Percentiles rank a stretch among this genome's conserved stretches.
These are phyloP conservation scores for Paraphoma chrysanthemicola DNA, from an alignment of 2,329 filamentous ascomycete genomes.

Conservation along the genomic window DNA sequence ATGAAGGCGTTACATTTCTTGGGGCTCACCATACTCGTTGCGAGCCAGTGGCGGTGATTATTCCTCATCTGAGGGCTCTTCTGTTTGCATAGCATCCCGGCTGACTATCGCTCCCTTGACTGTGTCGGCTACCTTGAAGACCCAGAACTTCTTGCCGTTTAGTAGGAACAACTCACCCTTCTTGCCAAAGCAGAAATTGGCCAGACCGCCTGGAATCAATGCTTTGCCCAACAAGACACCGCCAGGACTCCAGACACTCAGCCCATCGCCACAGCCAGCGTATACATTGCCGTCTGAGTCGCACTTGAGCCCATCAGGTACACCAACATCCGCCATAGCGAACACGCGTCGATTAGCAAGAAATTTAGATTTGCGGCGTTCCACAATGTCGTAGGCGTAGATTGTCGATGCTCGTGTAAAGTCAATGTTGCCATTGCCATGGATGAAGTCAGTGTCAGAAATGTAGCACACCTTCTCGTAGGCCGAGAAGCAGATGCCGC, in stretches of 20 bases:
- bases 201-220: conserved; percentile 44
- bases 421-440: conserved; percentile 5
- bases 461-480: conserved; percentile 49
- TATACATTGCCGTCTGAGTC: conserved; percentile 60
- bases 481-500: conserved; percentile 51
- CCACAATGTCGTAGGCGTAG: conserved; percentile 14
- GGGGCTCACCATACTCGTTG: no score
- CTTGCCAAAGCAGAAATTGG: conserved; percentile 52
- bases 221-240: conserved; percentile 53
- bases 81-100: background rate
- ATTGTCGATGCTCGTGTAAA: conserved; percentile 5
- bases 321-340: conserved; percentile 9
- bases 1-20: no score
- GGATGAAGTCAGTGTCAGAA: conserved; percentile 40
- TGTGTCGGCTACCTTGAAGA: conserved; percentile 1
- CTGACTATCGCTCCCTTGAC: background rate
- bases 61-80: background rate
- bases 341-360: conserved; percentile 17
- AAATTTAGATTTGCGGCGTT: conserved; percentile 1
- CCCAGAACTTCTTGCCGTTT: conserved; percentile 47
- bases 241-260: conserved; percentile 57
- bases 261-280: conserved; percentile 56
- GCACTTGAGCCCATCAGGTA: conserved; percentile 20
- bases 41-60: no score
- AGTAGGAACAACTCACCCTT: conserved; percentile 53